A percentile compares a stretch with the other conserved stretches of the same genome.
Conservation (phyloP, 73 alveolate species). For the Stentor roeselii region DNA sequence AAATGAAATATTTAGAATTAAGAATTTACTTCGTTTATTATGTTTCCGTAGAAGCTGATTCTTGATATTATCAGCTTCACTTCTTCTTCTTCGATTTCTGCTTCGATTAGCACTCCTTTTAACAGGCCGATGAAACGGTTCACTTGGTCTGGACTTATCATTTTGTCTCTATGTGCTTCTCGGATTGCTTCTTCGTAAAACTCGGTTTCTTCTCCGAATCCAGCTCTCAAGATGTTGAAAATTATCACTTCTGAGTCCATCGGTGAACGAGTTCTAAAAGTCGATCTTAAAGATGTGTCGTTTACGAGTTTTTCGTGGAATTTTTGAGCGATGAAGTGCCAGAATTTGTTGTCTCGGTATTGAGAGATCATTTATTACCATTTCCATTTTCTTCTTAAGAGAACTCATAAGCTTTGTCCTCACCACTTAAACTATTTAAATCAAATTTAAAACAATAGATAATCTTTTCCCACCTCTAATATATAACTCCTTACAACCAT, state of each 20-base stretch:
- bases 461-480: too few relatives aligned
- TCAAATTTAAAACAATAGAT: too few relatives aligned
- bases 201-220: not conserved
- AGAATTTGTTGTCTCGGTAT: not conserved
- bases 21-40: too few relatives aligned
- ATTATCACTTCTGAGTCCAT: not conserved
- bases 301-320: not conserved
- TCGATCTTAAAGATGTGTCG: not conserved
- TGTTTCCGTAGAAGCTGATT: not conserved
- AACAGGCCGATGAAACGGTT: not conserved
- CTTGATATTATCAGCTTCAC: not conserved
- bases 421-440: too few relatives aligned
- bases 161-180: not conserved
- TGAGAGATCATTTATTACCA: not conserved
- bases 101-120: not conserved
- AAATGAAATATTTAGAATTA: too few relatives aligned
- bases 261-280: not conserved
- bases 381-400: too few relatives aligned
- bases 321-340: not conserved
- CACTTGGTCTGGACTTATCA: not conserved
- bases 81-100: not conserved
- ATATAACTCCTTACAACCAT: too few relatives aligned
- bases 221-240: not conserved
- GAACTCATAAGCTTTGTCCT: too few relatives aligned
- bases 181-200: not conserved